Conservation (phyloP, 2,329 filamentous ascomycete species). For the Elsinoe arachidis region DNA sequence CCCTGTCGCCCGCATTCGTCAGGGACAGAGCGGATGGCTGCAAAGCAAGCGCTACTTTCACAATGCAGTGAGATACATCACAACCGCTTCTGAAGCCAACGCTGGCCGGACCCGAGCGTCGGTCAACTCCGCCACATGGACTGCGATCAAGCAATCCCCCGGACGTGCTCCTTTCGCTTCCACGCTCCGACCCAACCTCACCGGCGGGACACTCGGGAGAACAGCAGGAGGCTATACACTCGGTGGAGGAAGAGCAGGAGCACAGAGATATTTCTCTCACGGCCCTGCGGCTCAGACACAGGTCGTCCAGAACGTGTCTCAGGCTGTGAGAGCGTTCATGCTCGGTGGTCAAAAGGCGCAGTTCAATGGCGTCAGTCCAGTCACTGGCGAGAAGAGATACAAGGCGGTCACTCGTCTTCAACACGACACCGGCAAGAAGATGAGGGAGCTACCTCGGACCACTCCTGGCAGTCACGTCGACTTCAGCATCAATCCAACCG, state of each 20-base stretch:
- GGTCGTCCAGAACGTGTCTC: slow-evolving; percentile 90
- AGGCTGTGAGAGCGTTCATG: slow-evolving; percentile 84
- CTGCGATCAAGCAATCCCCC: slow-evolving; percentile 54
- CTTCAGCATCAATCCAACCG: slow-evolving; percentile 78
- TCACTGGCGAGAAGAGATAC: slow-evolving; percentile 67
- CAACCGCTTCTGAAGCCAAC: slow-evolving; percentile 37
- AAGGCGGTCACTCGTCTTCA: slow-evolving; percentile 66
- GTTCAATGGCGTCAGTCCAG: slow-evolving; percentile 66
- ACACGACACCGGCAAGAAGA: slow-evolving; percentile 60
- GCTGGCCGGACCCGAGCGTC: slow-evolving; percentile 37
- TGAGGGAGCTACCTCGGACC: slow-evolving; percentile 49
- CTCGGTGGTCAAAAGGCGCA: slow-evolving; percentile 82
- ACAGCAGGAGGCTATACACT: slow-evolving; percentile 83
- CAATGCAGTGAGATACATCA: slow-evolving; percentile 43
- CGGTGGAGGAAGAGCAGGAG: slow-evolving; percentile 57
- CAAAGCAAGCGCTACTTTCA: slow-evolving; percentile 42
- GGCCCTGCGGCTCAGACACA: slow-evolving; percentile 76
- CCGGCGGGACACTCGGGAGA: slow-evolving; percentile 73
- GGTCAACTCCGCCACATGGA: slow-evolving; percentile 43
- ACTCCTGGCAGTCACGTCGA: slow-evolving; percentile 75
- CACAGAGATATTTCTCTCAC: slow-evolving; percentile 83
- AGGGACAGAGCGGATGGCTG: slow-evolving; percentile 56
- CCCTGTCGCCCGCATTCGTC: slow-evolving; percentile 53
- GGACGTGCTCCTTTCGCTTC: slow-evolving; percentile 78
- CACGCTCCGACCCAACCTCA: slow-evolving; percentile 83